A percentile compares a stretch with the other conserved stretches of the same genome.
Evolutionary conservation across 495 filamentous ascomycete species (phyloP).

Genomic region (Xylaria telfairii): DNA sequence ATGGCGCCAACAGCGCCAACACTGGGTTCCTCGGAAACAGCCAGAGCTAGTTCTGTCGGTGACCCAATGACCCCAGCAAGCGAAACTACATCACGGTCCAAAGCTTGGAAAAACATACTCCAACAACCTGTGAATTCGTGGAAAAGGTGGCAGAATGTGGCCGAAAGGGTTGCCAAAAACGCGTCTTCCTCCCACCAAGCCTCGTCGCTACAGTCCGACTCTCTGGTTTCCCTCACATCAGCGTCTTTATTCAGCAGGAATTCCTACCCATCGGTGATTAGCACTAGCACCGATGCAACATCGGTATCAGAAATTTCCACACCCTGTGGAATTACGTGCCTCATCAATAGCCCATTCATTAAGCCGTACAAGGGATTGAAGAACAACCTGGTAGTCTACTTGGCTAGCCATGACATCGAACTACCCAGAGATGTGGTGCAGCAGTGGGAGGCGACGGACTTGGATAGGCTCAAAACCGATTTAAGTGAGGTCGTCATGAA

Average conservation of each 20-base stretch:
- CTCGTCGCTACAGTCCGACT: background rate
- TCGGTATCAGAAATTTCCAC: background rate
- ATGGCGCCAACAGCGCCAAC: background rate
- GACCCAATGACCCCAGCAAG: background rate
- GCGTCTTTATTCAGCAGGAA: constrained; percentile 4
- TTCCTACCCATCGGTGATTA: background rate
- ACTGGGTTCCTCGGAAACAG: background rate
- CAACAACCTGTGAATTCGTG: background rate
- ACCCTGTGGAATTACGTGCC: background rate
- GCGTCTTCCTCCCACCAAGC: background rate
- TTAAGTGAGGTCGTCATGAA: background rate
- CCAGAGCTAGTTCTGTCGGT: background rate
- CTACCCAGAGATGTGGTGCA: constrained; percentile 6
- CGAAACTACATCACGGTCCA: background rate
- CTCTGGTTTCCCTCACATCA: constrained; percentile 1
- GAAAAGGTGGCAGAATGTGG: background rate
- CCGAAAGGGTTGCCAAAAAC: background rate
- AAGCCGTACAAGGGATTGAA: constrained; percentile 4
- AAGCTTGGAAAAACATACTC: background rate
- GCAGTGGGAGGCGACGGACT: constrained; percentile 5
- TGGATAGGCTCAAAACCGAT: background rate
- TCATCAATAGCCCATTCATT: background rate
- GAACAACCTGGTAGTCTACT: constrained; percentile 2
- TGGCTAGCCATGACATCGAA: background rate
- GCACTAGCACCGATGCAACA: constrained; percentile 1